Evolutionary conservation across 2,329 filamentous ascomycete genomes (phyloP), one percentile per base, ranked within the genome.

Genomic region (Aspergillus sp.): DNA sequence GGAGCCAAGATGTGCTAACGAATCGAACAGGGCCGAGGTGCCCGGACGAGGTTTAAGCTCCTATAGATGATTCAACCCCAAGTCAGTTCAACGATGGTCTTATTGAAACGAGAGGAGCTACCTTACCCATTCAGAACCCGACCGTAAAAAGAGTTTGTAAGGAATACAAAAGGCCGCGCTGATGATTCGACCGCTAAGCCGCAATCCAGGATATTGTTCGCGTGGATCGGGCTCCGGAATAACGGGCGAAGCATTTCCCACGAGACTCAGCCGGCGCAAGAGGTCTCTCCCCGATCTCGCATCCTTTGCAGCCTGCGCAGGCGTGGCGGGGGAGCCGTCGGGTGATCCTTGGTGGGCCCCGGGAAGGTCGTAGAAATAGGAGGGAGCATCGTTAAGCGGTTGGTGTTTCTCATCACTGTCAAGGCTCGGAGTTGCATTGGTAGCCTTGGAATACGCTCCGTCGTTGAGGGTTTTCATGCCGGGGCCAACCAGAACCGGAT

Each of bases 11-110:
- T 94, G 85, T 44, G 85, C 81, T 60, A 97, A 90, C 7, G 90
- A 90, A 65, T 96, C 90, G 68, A 94, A 94, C 30, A 97, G 78
- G 11, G 91, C 90, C 9, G 91, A 96, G 46, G 90, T 91, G 43
- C 91, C 91, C 48, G 86, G 85, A 27, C 90, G 86, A 48, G 82
- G 75, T 56, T 81, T 82, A 43, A 96, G 72, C 61, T 87, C 81
- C 88, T 91, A 42, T 37, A 46, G 10, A 33, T 28, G 31, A 47
- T 39, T 36, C 28, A 37, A 53, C 42, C 37, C 2, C 11, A 38
- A 50, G 39, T 41, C 31, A 33, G 33, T n/a, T 27, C 28, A 35
- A 28, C 31, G 40, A 13, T 26, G 10, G 19, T 10, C 27, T 27
- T 42, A 26, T 26, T 6, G 9, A 39, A 40, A 46, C 36, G 26